phyloP scores from a whole-genome alignment of 176 grass and related monocot genomes.

The Phoenix dactylifera region DNA sequence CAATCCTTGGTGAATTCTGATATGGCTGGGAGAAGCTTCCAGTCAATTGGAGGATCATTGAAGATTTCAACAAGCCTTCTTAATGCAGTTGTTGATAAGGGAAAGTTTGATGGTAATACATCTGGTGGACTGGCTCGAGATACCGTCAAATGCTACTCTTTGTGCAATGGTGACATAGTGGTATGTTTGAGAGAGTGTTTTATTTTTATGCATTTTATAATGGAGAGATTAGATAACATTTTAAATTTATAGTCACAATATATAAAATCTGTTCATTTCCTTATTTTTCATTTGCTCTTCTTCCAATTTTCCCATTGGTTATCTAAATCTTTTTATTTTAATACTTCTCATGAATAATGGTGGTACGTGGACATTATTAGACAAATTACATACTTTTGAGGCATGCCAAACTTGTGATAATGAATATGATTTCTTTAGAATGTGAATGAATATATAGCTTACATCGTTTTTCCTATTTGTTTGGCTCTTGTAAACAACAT shows the following conservation, averaged over 20 bases:
- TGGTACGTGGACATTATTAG: no score
- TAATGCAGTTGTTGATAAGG: constrained; percentile 73
- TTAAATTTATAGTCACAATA: background rate
- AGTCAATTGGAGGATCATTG: constrained; percentile 26
- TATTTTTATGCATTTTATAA: constrained; percentile 12
- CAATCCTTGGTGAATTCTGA: constrained; percentile 1
- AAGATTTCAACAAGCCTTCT: constrained; percentile 30
- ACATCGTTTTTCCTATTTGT: no score
- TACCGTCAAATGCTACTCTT: constrained; percentile 64
- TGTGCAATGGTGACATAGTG: constrained; percentile 91
- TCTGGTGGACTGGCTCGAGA: constrained; percentile 78
- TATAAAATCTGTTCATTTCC: background rate
- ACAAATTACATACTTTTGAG: no score
- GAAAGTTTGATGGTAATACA: constrained; percentile 66
- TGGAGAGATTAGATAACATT: background rate
- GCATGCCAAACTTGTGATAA: no score
- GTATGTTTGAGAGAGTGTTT: constrained; percentile 45
- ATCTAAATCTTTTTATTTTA: no score
- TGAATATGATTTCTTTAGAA: no score
- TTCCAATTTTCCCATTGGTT: no score
- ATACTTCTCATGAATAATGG: no score
- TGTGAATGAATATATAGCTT: no score
- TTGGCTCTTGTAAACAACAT: no score
- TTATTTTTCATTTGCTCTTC: no score
- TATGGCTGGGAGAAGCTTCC: background rate